Base-by-base conservation (phyloP, 1,284 basidiomycete genomes). In the Apiotrichum porosum region DNA sequence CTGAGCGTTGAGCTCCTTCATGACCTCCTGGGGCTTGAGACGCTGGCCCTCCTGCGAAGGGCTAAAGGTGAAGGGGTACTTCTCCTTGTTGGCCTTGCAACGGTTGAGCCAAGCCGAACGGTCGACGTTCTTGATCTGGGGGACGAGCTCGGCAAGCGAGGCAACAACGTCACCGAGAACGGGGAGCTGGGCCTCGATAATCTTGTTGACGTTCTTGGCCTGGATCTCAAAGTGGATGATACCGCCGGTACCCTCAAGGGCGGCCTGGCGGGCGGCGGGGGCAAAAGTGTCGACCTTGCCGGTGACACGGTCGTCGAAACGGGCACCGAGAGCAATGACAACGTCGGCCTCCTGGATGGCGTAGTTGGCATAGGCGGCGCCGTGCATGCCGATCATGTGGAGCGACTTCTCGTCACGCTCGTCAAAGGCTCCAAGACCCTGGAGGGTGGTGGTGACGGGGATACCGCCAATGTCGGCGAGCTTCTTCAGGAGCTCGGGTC, bases 371-470 rank as follows among this genome's bases (percentile, higher is more conserved):
- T 97, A 97, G 2, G 93, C 92, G 14, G 84, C 85, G 5, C 95
- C 95, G 77, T 98, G 94, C 94, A 98, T 97, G 58, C 94, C 94
- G 49, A 98, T 83, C 94, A 98, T 97, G 75, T 97, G 92, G 67
- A 98, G 77, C 58, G 85, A 86, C 71, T 83, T 83, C 48, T 85
- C 83, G 73, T 91, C 82, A 51, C 80, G 81, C 79, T 98, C 95
- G 74, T 98, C 91, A 68, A 90, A 98, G 1, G 87, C 85, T 51
- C 94, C 95, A 33, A 98, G 84, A 51, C 93, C 94, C 69, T 95
- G 93, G 17, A 98, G 78, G 22, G 93, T 97, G 15, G 94, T 98
- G 48, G 90, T 95, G 33, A 98, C 93, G 47, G 94, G 94, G 57
- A 98, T 97, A 73, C 91, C 88, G 48, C 88, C 92, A 58, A 85